Evolutionary conservation across 176 grass and related monocot species (phyloP), one percentile per base, ranked within the genome.

Genomic region (Hsuehochloa calcarea): DNA sequence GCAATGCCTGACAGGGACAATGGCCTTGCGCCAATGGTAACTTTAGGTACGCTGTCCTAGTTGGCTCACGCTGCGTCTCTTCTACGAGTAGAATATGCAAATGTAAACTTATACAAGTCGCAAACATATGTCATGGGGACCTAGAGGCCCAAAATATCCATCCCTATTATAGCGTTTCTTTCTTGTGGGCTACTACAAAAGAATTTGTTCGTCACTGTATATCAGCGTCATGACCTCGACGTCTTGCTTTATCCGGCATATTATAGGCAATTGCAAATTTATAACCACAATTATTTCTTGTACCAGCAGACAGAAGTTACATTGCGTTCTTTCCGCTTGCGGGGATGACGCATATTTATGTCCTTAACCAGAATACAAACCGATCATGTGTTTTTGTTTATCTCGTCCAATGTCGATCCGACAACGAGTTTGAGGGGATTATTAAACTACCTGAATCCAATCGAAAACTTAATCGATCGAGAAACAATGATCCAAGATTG

Each of bases 161-260:
- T 25, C 12, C 27, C 25, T 71, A 73, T 65, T 78, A 31, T 78
- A 50, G 41, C 20, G 73, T 40, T 16, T 74, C 58, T 74, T 26
- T 84, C 58, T 25, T 27, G 15, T 20, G 56, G 39, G 56, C 56
- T 49, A 22, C 67, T 27, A 40, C 26, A 65, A 84, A 65, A 84
- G 73, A 87, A 90, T 79, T 31, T 83, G 84, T 87, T 87, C 84
- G 80, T 87, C 84, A 66, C 56, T 31, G 10, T 60, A 74, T 38
- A 83, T 67, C 67, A 25, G 67, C 74, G 89, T 90, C 74, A 90
- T 58, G 84, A 90, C 11, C 59, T 60, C 80, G 89, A 90, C 84
- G 60, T 74, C 50, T 31, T 10, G 68, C 68, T 80, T 75, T 90
- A 87, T 84, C 81, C 49, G 9, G 84, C 74, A 84, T 87, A 83